phyloP scores from a whole-genome alignment of 2,329 filamentous ascomycete species.

The Ciborinia camelliae region DNA sequence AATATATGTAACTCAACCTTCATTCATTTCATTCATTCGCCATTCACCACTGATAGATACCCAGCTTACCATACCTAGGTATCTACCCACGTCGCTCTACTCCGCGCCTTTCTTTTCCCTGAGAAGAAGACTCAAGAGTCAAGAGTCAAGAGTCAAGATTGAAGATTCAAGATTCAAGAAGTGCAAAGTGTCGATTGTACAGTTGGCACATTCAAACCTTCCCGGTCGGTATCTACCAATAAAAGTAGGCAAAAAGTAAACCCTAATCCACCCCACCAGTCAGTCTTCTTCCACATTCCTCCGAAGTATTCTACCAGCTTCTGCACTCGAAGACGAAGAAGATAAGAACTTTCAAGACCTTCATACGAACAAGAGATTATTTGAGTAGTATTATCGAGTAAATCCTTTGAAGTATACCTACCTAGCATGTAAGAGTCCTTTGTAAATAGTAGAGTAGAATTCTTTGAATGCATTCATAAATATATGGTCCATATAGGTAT shows the following conservation, averaged over 20 bases:
- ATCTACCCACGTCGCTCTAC: background rate
- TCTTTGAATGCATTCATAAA: background rate
- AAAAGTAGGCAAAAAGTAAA: background rate
- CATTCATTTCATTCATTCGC: too few relatives aligned
- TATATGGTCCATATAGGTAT: too few relatives aligned
- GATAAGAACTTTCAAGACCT: conserved; percentile 6
- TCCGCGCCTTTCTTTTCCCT: background rate
- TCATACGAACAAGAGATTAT: background rate
- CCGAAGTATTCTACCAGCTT: conserved; percentile 8
- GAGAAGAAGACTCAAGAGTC: too few relatives aligned
- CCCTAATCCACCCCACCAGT: background rate
- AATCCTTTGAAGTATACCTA: background rate
- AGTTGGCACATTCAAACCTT: conserved; percentile 10
- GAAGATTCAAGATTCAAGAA: too few relatives aligned
- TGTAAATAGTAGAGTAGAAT: background rate
- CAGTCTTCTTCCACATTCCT: conserved; percentile 5
- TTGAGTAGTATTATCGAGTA: background rate
- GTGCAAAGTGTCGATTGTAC: conserved; percentile 9
- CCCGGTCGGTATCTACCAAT: conserved; percentile 11
- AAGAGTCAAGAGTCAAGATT: too few relatives aligned
- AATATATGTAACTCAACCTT: too few relatives aligned
- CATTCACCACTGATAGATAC: background rate
- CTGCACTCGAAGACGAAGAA: background rate
- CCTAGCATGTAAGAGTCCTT: background rate
- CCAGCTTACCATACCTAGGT: background rate